A percentile compares a stretch with the other conserved stretches of the same genome.
Conservation (phyloP, 495 filamentous ascomycete species). For the Achaetomiella virescens region DNA sequence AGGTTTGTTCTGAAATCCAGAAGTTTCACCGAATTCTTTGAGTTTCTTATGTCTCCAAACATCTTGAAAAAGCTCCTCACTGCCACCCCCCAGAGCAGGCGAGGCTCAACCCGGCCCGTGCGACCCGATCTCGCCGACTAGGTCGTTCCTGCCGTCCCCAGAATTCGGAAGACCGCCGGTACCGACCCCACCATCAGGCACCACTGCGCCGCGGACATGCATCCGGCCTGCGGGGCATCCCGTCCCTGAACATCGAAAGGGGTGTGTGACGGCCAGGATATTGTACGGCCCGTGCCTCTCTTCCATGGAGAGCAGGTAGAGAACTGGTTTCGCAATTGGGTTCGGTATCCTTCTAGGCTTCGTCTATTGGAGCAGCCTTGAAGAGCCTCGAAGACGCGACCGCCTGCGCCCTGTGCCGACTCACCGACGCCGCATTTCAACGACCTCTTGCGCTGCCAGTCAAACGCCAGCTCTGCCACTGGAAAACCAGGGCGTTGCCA, state of each 20-base stretch:
- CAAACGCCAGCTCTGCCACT: neutral
- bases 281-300: neutral
- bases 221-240: neutral
- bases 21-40: too few relatives aligned
- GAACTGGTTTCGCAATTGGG: neutral
- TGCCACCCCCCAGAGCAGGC: too few relatives aligned
- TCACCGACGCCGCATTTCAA: conserved; percentile 4
- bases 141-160: conserved; percentile 2
- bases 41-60: too few relatives aligned
- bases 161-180: neutral
- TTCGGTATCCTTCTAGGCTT: neutral
- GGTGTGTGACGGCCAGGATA: neutral
- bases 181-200: conserved; percentile 6
- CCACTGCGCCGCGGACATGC: conserved; percentile 4
- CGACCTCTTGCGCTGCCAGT: neutral
- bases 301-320: neutral
- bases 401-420: neutral
- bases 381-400: neutral
- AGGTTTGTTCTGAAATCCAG: too few relatives aligned
- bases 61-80: too few relatives aligned
- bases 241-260: neutral
- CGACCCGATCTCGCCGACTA: neutral
- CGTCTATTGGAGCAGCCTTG: conserved; percentile 2
- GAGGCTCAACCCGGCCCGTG: neutral
- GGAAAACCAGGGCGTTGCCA: neutral